Evolutionary conservation across 2,329 filamentous ascomycete genomes (phyloP).

Genomic region (Delphinella strobiligena): DNA sequence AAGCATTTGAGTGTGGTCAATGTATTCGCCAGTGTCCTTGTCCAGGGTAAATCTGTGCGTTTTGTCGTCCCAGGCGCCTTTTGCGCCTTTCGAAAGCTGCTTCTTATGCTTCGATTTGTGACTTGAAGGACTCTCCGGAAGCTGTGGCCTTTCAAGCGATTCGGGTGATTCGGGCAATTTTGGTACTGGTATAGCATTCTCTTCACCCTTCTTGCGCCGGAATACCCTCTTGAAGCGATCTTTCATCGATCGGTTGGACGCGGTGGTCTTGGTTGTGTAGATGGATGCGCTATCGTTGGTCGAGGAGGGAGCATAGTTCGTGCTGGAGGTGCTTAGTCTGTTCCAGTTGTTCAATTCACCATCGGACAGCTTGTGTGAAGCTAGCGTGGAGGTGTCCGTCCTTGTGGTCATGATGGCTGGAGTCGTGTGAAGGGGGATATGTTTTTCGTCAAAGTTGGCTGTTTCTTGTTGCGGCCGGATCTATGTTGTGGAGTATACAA

Average conservation of each 20-base stretch:
- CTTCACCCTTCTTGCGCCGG: neutral
- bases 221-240: neutral
- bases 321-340: neutral
- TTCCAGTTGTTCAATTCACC: neutral
- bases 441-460: no score
- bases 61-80: conserved; percentile 1
- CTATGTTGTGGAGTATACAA: no score
- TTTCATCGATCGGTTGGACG: neutral
- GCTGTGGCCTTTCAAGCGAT: neutral
- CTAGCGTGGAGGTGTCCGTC: neutral
- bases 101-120: neutral
- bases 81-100: no score
- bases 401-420: no score
- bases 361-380: neutral
- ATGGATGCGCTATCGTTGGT: neutral
- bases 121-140: neutral
- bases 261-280: neutral
- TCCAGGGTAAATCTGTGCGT: conserved; percentile 7
- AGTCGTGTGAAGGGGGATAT: no score
- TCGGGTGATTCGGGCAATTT: no score
- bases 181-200: no score
- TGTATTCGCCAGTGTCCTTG: conserved; percentile 11
- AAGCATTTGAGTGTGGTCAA: conserved; percentile 26
- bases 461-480: no score
- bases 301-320: neutral